These are phyloP conservation scores for Myxozyma mucilagina DNA, from an alignment of 805 yeast genomes.

Conservation along the genomic window DNA sequence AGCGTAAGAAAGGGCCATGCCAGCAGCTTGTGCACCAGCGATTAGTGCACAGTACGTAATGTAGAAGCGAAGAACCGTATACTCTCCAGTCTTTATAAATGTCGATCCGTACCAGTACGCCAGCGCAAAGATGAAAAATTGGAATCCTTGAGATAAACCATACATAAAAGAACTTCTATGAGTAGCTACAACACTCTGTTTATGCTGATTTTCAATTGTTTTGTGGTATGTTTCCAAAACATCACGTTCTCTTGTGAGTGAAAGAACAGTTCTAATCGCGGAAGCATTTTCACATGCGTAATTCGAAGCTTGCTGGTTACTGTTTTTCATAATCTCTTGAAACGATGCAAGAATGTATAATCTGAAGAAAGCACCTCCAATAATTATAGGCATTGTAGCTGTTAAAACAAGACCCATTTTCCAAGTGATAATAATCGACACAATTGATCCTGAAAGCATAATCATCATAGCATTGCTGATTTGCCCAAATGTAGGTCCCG, in stretches of 20 bases:
- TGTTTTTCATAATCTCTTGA: slow-evolving; percentile 28
- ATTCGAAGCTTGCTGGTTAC: slow-evolving; percentile 9
- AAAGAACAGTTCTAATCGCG: slow-evolving; percentile 42
- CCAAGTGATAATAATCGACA: slow-evolving; percentile 46
- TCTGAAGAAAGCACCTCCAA: slow-evolving; percentile 46
- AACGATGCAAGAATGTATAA: slow-evolving; percentile 40
- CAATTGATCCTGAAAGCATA: slow-evolving; percentile 34
- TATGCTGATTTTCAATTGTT: slow-evolving; percentile 19
- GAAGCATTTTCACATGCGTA: slow-evolving; percentile 45
- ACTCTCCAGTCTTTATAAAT: slow-evolving; percentile 38
- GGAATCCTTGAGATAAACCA: slow-evolving; percentile 44
- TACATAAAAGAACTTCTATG: slow-evolving; percentile 36
- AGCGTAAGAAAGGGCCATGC: slow-evolving; percentile 44
- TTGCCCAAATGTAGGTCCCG: slow-evolving; percentile 38
- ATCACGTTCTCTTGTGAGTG: slow-evolving; percentile 45
- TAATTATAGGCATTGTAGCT: slow-evolving; percentile 41
- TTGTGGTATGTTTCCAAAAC: slow-evolving; percentile 39
- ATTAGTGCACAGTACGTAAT: slow-evolving; percentile 44
- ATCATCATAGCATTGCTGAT: slow-evolving; percentile 44
- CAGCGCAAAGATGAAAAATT: slow-evolving; percentile 45
- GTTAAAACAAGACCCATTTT: slow-evolving; percentile 45
- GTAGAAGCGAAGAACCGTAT: slow-evolving; percentile 40
- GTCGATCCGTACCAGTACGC: slow-evolving; percentile 48
- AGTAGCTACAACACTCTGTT: slow-evolving; percentile 6
- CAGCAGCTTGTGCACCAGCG: slow-evolving; percentile 48